Evolutionary conservation across 1,284 basidiomycete genomes (phyloP).

Genomic region (Boletus holoroseus): DNA sequence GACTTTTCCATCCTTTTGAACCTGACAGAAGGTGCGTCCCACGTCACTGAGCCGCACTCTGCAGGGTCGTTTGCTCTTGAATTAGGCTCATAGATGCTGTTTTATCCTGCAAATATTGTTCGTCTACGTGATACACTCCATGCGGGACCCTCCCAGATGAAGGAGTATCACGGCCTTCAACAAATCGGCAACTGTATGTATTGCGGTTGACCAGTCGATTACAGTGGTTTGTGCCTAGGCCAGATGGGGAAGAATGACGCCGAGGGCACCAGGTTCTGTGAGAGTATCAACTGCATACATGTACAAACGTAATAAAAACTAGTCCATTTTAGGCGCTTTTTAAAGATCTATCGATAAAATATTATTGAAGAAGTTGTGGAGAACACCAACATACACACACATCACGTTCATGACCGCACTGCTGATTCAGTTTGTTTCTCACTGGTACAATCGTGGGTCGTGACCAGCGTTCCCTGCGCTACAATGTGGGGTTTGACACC

Average conservation of each 20-base stretch:
- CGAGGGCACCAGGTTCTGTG: too few species aligned
- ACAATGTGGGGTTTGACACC: slow-evolving; percentile 24
- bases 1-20: too few species aligned
- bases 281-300: not conserved
- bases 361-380: not conserved
- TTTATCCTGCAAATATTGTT: not conserved
- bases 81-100: not conserved
- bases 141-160: not conserved
- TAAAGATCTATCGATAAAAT: not conserved
- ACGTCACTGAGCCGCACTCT: not conserved
- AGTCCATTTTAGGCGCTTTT: too few species aligned
- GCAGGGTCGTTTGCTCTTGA: not conserved
- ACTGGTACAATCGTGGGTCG: too few species aligned
- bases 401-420: not conserved
- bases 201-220: not conserved
- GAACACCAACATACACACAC: not conserved
- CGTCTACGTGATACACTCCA: not conserved
- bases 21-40: too few species aligned
- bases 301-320: not conserved
- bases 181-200: too few species aligned
- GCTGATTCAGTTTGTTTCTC: not conserved
- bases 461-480: slow-evolving; percentile 14
- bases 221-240: not conserved
- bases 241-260: not conserved
- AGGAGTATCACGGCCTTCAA: not conserved